These are phyloP conservation scores for Lepidium campestre DNA, from an alignment of 441 rosid species.

Conservation along the genomic window DNA sequence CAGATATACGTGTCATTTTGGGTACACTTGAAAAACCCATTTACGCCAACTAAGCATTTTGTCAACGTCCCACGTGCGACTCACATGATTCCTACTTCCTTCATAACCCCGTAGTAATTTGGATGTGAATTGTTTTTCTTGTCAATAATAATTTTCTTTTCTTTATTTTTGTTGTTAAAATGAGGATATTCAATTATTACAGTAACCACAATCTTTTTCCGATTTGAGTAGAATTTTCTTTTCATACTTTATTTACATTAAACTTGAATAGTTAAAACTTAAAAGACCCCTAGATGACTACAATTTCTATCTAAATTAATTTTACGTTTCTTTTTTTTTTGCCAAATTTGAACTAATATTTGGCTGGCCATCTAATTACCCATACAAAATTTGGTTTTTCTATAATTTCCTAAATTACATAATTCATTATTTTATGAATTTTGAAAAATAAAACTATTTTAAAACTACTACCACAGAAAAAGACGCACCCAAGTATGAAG, in stretches of 20 bases:
- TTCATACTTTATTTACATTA: background rate
- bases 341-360: too few relatives aligned
- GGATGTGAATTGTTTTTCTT: too few relatives aligned
- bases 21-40: background rate
- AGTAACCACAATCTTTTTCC: background rate
- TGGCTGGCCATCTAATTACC: too few relatives aligned
- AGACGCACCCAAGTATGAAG: constrained; percentile 9
- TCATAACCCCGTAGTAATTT: too few relatives aligned
- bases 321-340: too few relatives aligned
- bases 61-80: constrained; percentile 26
- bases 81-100: constrained; percentile 21
- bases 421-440: background rate
- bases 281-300: background rate
- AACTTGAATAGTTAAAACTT: background rate
- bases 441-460: background rate
- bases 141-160: too few relatives aligned
- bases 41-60: background rate
- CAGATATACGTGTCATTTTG: constrained; percentile 9
- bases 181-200: background rate
- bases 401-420: background rate
- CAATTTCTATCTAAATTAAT: too few relatives aligned
- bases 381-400: too few relatives aligned
- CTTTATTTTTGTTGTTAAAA: background rate
- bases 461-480: background rate
- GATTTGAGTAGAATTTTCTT: background rate